Conservation (phyloP, 1,284 basidiomycete species). For the Agroathelia rolfsii region DNA sequence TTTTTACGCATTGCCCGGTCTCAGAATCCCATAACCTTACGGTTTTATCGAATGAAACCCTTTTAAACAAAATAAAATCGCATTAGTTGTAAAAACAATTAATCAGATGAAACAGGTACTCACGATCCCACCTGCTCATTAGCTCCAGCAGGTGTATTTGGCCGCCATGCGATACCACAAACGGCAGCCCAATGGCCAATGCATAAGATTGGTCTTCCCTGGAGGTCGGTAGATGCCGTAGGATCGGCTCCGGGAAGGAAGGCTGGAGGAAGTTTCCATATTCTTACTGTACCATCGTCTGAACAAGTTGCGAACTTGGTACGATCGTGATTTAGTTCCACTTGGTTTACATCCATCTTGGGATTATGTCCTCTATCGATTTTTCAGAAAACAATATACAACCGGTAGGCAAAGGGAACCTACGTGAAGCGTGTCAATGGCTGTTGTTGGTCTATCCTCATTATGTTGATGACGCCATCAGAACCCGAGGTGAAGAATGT, state of each 20-base stretch:
- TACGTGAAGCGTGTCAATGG: constrained; percentile 51
- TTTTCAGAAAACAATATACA: constrained; percentile 1
- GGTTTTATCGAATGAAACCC: constrained; percentile 69
- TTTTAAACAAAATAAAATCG: constrained; percentile 17
- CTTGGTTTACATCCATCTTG: constrained; percentile 58
- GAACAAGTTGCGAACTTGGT: constrained; percentile 71
- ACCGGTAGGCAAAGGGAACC: constrained; percentile 16
- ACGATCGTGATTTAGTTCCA: constrained; percentile 55
- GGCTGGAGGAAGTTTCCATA: constrained; percentile 54
- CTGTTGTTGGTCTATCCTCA: constrained; percentile 38
- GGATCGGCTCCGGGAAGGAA: constrained; percentile 18
- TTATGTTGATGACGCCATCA: constrained; percentile 54
- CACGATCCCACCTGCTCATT: constrained; percentile 64
- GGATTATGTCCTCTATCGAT: constrained; percentile 4
- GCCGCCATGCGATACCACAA: constrained; percentile 67
- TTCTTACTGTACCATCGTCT: constrained; percentile 66
- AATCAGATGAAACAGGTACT: constrained; percentile 18
- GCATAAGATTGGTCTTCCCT: constrained; percentile 31
- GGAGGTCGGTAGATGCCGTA: constrained; percentile 31
- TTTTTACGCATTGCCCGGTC: constrained; percentile 60
- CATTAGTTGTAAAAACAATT: constrained; percentile 5
- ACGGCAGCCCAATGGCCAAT: constrained; percentile 60
- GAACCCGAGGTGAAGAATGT: constrained; percentile 69
- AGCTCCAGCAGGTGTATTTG: constrained; percentile 31
- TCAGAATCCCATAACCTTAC: constrained; percentile 70